Percentiles rank a stretch among this genome's conserved stretches.
phyloP scores from a whole-genome alignment of 208 protist genomes.

The Leishmania martiniquensis region DNA sequence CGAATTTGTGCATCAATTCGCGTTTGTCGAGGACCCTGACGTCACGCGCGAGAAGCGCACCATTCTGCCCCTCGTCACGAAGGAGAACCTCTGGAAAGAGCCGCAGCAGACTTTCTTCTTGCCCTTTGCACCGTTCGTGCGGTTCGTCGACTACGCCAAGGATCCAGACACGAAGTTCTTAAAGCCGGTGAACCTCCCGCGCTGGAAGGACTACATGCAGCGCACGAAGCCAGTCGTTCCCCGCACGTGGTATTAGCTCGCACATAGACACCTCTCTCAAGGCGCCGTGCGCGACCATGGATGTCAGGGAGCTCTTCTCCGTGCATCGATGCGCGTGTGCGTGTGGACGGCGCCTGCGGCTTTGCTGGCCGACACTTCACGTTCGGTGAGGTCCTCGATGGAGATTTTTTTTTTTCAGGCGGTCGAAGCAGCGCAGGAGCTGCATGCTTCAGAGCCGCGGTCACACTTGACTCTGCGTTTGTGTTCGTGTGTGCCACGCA shows the following conservation, averaged over 20 bases:
- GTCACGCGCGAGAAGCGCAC: conserved; percentile 68
- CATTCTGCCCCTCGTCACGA: conserved; percentile 68
- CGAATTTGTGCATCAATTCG: conserved; percentile 90
- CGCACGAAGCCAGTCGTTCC: conserved; percentile 88
- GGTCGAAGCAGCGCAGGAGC: background rate
- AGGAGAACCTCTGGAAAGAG: conserved; percentile 86
- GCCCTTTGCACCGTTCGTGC: conserved; percentile 87
- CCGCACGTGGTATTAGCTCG: conserved; percentile 88
- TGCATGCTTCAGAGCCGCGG: background rate
- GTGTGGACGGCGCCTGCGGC: background rate
- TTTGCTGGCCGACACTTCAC: conserved; percentile 4
- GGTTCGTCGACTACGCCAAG: conserved; percentile 88
- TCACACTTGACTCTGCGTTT: no score
- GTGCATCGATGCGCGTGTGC: background rate
- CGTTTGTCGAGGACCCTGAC: conserved; percentile 87
- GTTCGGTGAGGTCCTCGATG: background rate
- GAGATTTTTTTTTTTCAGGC: background rate
- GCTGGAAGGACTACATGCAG: conserved; percentile 94
- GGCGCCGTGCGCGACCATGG: background rate
- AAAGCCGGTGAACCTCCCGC: conserved; percentile 83
- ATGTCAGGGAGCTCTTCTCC: no score
- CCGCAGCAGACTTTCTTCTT: conserved; percentile 89
- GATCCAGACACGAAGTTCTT: conserved; percentile 89
- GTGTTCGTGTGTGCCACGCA: background rate
- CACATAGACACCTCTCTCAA: background rate